Evolutionary conservation across 2,329 filamentous ascomycete genomes (phyloP), one percentile per base, ranked within the genome.

Genomic region (Penicillium sp.): DNA sequence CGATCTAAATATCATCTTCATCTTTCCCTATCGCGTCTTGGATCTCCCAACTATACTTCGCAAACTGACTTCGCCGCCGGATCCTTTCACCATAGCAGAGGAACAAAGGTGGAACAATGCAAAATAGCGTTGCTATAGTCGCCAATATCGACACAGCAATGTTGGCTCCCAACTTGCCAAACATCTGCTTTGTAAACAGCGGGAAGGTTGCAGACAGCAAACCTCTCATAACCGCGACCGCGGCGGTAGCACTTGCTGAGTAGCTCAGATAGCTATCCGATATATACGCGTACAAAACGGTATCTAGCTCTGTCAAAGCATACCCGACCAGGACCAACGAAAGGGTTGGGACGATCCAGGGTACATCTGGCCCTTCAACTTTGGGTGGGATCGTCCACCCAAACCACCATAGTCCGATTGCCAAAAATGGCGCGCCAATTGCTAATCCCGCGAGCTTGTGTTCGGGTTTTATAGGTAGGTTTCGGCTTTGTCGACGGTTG

Each of bases 381-480:
- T 62, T 60, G 0, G 79, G 79, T 0, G 81, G 80, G 3, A 82
- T 74, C 1, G 80, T 81, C 71, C 76, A 78, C 4, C 76, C 76
- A 55, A 82, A 81, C 72, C 74, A 77, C 74, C 78, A 80, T 1
- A 83, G 70, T 0, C 76, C 78, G 21, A 76, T 63, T 3, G 79
- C 76, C 4, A 82, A 69, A 10, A 74, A 65, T 1, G 80, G 79
- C 0, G 77, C 77, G 1, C 78, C 81, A 21, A 81, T 65, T 19
- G 71, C 70, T 51, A 82, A 78, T 6, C 79, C 80, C 13, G 70
- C 59, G 5, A 82, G 71, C 51, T 82, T 82, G 65, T 81, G 74
- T 66, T 82, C 81, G 0, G 79, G 79, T 19, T 70, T 64, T 16
- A 74, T 55, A 9, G 64, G 55, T 1, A 59, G 58, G 16, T 65